Base-by-base conservation (phyloP, 2,329 filamentous ascomycete species). In the Claviceps fusiformis region DNA sequence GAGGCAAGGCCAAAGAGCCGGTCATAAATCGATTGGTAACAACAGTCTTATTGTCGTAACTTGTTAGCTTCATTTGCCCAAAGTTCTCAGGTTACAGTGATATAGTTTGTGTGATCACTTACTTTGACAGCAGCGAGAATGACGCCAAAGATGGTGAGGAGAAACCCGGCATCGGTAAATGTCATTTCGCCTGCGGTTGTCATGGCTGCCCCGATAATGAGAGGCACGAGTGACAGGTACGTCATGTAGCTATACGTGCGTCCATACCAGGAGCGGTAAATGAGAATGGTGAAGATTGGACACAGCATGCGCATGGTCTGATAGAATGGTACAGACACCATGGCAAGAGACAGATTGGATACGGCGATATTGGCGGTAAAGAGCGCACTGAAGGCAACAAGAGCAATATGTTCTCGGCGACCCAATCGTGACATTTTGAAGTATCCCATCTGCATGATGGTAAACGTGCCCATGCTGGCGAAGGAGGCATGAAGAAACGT, bases 241-340 rank as follows among this genome's bases (percentile, higher is more conserved):
- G 80, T 83, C 60, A 74, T 70, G 37, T 63, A 71, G 56, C 76
- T 73, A 66, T 83, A 84, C 19, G 72, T 75, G 54, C 79, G 76
- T 57, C 70, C 66, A 64, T 79, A 82, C 63, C 74, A 74, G 52
- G 79, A 62, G 53, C 78, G 76, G 70, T 80, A 82, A 64, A 84
- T 81, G 59, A 81, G 65, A 55, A 83, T 77, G 53, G 81, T 82
- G 64, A 83, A 80, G 61, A 83, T 74, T 33, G 81, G 81, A 57
- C 75, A 79, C 24, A 80, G 78, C 57, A 81, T 81, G 59, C 81
- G 76, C 66, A 83, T 76, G 56, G 82, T 80, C 65, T 84, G 81
- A 66, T 83, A 82, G 67, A 84, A 84, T 2, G 81, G 78, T n/a
- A 84, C 78, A 0, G 81, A 83, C 43, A 81, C 80, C 74, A 81